Base-by-base conservation (phyloP, 106 monocot genomes). In the Allium cepa region DNA sequence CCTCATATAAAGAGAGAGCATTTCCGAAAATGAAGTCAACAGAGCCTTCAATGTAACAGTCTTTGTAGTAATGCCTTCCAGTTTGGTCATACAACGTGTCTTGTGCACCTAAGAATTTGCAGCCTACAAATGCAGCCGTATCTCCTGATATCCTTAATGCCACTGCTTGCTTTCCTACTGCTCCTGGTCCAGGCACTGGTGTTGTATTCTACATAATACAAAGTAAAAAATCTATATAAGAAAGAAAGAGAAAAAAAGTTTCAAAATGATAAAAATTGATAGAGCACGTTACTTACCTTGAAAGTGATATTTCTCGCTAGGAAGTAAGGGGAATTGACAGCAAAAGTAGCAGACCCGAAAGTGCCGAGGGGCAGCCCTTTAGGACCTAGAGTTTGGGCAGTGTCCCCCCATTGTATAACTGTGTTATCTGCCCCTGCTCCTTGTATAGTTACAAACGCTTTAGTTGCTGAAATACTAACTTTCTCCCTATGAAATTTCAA, bases 21-120 rank as follows among this genome's bases (percentile, higher is more conserved):
- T 97, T 92, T 8, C 96, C 96, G 62, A 97, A 97, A 77, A 97
- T 92, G 81, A 97, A 97, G 72, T 97, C 96, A 12, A 92, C 88
- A 26, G 96, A 89, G 64, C 96, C 96, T 62, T 92, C 92, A 27
- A 97, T 89, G 83, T 92, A 92, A 72, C 96, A 97, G 26, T 97
- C 96, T 62, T 84, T 92, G 77, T 97, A 92, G 78, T 92, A 97
- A 77, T 97, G 96, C 58, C 92, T 71, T n/a, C 92, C 96, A 7
- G 80, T 10, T 46, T 97, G 88, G 67, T 97, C 96, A 46, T 89
- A 97, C 7, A 97, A 81, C 10, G 96, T 97, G 75, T 97, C 96
- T 72, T 97, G 96, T 18, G 80, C 92, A 3, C 96, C 96, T 64
- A 97, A 46, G 66, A 97, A 89, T 60, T 69, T 92, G 75, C 96